Conservation (phyloP, 306 rosid species). For the Cicer yamashitae region DNA sequence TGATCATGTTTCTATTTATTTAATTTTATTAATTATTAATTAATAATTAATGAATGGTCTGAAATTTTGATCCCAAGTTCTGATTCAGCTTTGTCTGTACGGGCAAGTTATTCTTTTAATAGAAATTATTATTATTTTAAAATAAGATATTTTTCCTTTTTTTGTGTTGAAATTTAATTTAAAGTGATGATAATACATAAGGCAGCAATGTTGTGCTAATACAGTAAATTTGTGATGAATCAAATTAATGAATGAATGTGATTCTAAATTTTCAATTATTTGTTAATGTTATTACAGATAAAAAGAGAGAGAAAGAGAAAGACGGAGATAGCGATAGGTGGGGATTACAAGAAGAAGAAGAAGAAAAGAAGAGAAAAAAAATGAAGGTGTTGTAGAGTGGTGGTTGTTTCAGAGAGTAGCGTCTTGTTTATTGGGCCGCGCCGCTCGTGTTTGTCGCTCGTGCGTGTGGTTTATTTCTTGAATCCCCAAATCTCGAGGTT, state of each 20-base stretch:
- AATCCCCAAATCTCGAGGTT: conserved; percentile 42
- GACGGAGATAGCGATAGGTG: conserved; percentile 40
- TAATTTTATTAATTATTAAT: too few relatives aligned
- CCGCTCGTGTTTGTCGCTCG: conserved; percentile 73
- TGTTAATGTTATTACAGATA: conserved; percentile 30
- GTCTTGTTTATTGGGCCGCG: conserved; percentile 62
- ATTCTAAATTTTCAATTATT: too few relatives aligned
- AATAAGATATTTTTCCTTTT: too few relatives aligned
- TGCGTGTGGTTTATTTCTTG: conserved; percentile 38
- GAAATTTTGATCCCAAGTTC: conserved; percentile 9
- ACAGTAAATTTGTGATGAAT: too few relatives aligned
- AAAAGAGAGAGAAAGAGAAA: conserved; percentile 11
- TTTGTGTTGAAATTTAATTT: too few relatives aligned
- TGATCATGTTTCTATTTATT: not conserved
- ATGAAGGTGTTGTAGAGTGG: conserved; percentile 29
- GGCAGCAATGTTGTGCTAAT: too few relatives aligned
- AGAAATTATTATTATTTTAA: too few relatives aligned
- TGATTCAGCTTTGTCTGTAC: conserved; percentile 24
- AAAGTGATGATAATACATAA: too few relatives aligned
- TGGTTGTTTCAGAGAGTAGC: conserved; percentile 52
- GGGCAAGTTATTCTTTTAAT: not conserved
- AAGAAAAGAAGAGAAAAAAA: not conserved
- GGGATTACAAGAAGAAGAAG: conserved; percentile 41
- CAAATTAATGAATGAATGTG: too few relatives aligned
- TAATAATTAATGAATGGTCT: not conserved